Base-by-base conservation (phyloP, 345 rosid genomes). In the Dipteronia sinensis region DNA sequence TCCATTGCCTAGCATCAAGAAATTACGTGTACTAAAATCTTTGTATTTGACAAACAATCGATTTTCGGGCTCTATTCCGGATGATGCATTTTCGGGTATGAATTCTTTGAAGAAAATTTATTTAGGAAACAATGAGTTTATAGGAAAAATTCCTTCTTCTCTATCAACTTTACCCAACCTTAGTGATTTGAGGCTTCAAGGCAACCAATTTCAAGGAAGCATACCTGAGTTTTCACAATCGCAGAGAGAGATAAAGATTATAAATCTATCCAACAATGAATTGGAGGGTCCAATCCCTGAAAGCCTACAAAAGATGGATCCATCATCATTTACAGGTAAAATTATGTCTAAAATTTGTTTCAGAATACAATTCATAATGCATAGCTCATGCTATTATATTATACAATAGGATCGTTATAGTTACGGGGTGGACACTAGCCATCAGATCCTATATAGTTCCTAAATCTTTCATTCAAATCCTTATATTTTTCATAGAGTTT, bases 231-330 rank as follows among this genome's bases (percentile, higher is more conserved):
- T 93, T 67, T 71, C 73, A 4, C 87, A 59, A 59, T n/a, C 64
- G 0, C 64, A 83, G 29, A 70, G 67, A 10, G 59, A 12, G 15
- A 67, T 93, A 25, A 87, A 77, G 83, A 56, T 82, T 16, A 87
- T 80, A 16, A 82, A 86, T 86, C 56, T 93, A 0, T 88, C 94
- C 4, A 89, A 85, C 82, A 93, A 93, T 77, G 84, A 87, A 68
- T 86, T 93, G 72, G 93, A 81, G 58, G 98, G 98, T 77, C 90
- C 87, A 6, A 91, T 93, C 38, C 98, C 98, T 16, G 56, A 69
- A 72, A 78, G 87, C 79, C 84, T 93, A 22, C 76, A 83, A 55
- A 72, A 66, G 38, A 73, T 89, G 86, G 77, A 27, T 72, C 64
- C 91, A 19, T 83, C 79, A 47, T 78, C 87, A 0, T 93, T 93